Base-by-base conservation (phyloP, 1,284 basidiomycete genomes). In the Inonotus obliquus region DNA sequence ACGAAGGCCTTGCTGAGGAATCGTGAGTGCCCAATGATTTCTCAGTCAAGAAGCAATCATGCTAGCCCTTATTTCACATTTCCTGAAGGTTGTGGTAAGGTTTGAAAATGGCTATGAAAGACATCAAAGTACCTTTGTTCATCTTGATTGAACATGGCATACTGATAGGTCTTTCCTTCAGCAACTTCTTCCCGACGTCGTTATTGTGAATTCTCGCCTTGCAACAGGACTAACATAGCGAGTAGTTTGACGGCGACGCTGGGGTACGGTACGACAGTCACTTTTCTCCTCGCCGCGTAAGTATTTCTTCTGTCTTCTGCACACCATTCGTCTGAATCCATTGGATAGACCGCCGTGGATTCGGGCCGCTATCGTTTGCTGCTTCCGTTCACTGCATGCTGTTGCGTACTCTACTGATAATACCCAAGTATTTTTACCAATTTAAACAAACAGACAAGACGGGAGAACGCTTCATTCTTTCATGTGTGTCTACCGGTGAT, bases 401-500 rank as follows among this genome's bases (percentile, higher is more conserved):
- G 87, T 87, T 80, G 65, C 65, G 75, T 39, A 39, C 17, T 17
- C n/a, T n/a, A 39, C 38, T 39, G 10, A 39, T 3, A 17, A 39
- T 10, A 10, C 38, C 17, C 38, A 39, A 11, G 10, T 39, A 39
- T 17, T 10, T 39, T n/a, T n/a, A 39, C 38, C 17, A 17, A 1
- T 19, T 9, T 10, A 61, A 39, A 27, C 10, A 13, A 35, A 29
- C 56, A 83, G 84, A 87, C 64, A 75, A 74, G 53, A 83, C 82
- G 2, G 85, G 85, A 1, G 86, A 87, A 68, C 80, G 85, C 2
- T 90, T 81, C 74, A 86, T 86, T 76, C 88, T 90, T 80, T 10
- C 73, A 68, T 3, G 81, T 79, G 72, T 84, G 80, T 81, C 85
- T 82, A 83, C 77, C 73, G n/a, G 79, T 81, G 55, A 81, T 87